Evolutionary conservation across 2,329 filamentous ascomycete genomes (phyloP).

Genomic region (Kalaharituber pfeilii): DNA sequence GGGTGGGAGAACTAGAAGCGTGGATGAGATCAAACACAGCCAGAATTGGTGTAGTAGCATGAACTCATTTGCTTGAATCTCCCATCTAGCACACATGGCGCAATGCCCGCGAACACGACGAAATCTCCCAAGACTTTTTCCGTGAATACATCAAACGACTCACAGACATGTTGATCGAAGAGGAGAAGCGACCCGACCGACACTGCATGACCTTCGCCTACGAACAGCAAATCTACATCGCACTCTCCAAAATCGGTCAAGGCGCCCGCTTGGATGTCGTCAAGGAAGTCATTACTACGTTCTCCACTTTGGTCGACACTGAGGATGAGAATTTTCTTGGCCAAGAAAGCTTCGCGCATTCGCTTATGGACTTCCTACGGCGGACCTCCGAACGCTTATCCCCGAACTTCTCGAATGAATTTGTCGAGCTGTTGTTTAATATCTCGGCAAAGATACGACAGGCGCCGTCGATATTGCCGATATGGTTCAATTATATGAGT

Average conservation of each 20-base stretch:
- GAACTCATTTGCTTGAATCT: background rate
- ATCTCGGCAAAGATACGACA: conserved; percentile 91
- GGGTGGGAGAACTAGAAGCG: background rate
- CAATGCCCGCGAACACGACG: conserved; percentile 21
- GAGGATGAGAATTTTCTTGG: conserved; percentile 92
- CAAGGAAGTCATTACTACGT: conserved; percentile 66
- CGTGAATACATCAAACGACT: conserved; percentile 20
- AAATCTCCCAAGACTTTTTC: conserved; percentile 19
- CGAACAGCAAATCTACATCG: conserved; percentile 72
- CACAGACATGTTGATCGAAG: conserved; percentile 21
- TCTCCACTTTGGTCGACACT: conserved; percentile 83
- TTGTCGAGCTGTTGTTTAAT: conserved; percentile 87
- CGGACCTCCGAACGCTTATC: conserved; percentile 59
- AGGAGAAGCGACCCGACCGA: conserved; percentile 23
- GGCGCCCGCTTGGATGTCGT: conserved; percentile 74
- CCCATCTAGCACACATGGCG: conserved; percentile 23
- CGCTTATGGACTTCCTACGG: conserved; percentile 70
- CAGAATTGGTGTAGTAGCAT: background rate
- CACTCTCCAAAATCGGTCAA: conserved; percentile 74
- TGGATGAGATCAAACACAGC: background rate
- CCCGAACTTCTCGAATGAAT: conserved; percentile 65
- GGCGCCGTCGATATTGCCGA: conserved; percentile 67
- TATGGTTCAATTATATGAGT: conserved; percentile 64
- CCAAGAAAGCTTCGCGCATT: conserved; percentile 67
- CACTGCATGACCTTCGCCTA: conserved; percentile 79